Percentiles rank a stretch among this genome's conserved stretches.
phyloP scores from a whole-genome alignment of 2,329 filamentous ascomycete genomes.

The Fusarium solani-melongenae region DNA sequence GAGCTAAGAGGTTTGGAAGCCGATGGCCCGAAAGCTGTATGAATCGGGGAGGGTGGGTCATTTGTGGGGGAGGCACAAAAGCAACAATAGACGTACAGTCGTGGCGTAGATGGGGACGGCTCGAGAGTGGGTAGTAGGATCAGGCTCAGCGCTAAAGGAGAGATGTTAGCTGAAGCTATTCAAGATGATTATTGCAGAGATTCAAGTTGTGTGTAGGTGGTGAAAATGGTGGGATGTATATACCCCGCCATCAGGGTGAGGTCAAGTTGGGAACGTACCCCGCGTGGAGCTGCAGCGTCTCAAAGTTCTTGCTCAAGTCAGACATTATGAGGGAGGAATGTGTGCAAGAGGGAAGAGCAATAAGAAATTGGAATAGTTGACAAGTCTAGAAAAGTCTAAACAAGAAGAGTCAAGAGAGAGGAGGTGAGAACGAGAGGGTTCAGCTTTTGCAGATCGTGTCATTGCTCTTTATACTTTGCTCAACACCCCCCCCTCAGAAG shows the following conservation, averaged over 20 bases:
- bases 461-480: constrained; percentile 40
- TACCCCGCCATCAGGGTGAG: constrained; percentile 32
- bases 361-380: neutral
- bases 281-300: constrained; percentile 88
- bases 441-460: constrained; percentile 8
- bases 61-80: neutral
- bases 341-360: neutral
- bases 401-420: constrained; percentile 39
- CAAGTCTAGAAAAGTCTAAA: neutral
- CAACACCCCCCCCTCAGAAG: neutral
- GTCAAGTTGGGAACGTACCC: constrained; percentile 65
- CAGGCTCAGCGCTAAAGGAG: constrained; percentile 75
- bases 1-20: neutral
- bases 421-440: neutral
- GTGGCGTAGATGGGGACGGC: constrained; percentile 97
- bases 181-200: neutral
- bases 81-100: constrained; percentile 59
- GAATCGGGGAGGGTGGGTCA: neutral
- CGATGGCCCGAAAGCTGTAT: neutral
- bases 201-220: neutral
- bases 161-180: constrained; percentile 13
- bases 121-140: constrained; percentile 84
- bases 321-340: constrained; percentile 45
- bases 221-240: neutral
- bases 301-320: constrained; percentile 73